Evolutionary conservation across 225 moss, liverwort and hornwort species (phyloP).

Genomic region (Antitrichia curtipendula): DNA sequence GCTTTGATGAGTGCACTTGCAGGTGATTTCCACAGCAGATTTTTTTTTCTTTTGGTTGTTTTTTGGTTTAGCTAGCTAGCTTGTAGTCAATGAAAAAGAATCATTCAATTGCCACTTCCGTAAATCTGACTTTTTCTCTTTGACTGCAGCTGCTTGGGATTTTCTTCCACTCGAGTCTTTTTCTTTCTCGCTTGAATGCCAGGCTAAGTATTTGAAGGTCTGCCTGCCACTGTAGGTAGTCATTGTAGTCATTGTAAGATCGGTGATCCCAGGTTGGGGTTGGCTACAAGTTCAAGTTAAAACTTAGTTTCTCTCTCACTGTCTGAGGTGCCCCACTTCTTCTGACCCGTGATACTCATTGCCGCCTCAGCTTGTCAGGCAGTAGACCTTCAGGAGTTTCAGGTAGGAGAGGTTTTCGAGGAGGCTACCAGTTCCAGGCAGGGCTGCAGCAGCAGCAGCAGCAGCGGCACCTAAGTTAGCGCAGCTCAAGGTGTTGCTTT

Average conservation of each 20-base stretch:
- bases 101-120: background rate
- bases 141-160: slow-evolving; percentile 1
- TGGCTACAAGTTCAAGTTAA: background rate
- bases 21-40: slow-evolving; percentile 12
- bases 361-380: background rate
- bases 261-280: background rate
- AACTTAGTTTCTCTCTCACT: background rate
- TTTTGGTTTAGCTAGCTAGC: background rate
- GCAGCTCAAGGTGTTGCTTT: slow-evolving; percentile 2
- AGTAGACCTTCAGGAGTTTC: background rate
- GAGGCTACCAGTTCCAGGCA: background rate
- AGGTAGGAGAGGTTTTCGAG: slow-evolving; percentile 5
- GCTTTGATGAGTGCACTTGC: slow-evolving; percentile 21
- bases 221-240: slow-evolving; percentile 1
- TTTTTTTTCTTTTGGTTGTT: no score
- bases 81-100: slow-evolving; percentile 8
- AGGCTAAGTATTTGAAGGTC: no score
- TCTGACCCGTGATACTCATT: slow-evolving; percentile 41
- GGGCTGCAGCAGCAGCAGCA: background rate
- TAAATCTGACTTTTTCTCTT: background rate
- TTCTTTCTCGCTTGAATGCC: background rate
- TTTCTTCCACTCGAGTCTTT: background rate
- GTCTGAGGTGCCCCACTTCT: slow-evolving; percentile 11
- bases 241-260: background rate
- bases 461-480: background rate